Base-by-base conservation (phyloP, 2,329 filamentous ascomycete species). In the Fusarium lateritium region DNA sequence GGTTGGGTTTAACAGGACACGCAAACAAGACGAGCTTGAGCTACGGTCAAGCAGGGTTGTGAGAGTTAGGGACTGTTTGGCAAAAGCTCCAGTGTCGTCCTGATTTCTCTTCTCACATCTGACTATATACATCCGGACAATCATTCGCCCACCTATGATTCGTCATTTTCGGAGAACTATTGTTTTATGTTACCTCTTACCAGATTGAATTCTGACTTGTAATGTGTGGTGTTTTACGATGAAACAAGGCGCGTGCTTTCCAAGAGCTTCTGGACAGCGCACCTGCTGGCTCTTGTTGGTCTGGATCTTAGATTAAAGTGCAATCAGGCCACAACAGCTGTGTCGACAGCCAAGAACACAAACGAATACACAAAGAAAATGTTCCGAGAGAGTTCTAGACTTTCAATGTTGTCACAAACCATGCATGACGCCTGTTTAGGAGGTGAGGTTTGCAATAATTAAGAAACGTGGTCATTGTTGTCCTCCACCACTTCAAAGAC, bases 391-490 rank as follows among this genome's bases (percentile, higher is more conserved):
- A 22, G 34, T 42, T 67, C 38, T 51, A 26, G 52, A 57, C 36
- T 53, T 2, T 24, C 11, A 40, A 24, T 22, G 31, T 24, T 46
- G 17, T 50, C 34, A 19, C 19, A 9, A 52, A 26, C 14, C 15
- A 49, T 56, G 33, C 33, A 45, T 47, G 22, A 26, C 26, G 47
- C 54, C 24, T 36, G 22, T n/a, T 43, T 36, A 45, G 24, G 22
- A n/a, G n/a, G 24, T 46, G 40, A 51, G 45, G 11, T 56, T 21
- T 22, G 33, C 19, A 22, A n/a, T 26, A 44, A 34, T 24, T 24
- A 36, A 53, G 49, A 62, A 70, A 57, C 52, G 56, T 62, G 49
- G 47, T 36, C 31, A 44, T 42, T 34, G 34, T 45, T 40, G 11
- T 38, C 31, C 15, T 39, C 26, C 54, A 33, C 39, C 11, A 40